These are phyloP conservation scores for Colletotrichum tabaci DNA, from an alignment of 2,329 filamentous ascomycete species.

Conservation along the genomic window DNA sequence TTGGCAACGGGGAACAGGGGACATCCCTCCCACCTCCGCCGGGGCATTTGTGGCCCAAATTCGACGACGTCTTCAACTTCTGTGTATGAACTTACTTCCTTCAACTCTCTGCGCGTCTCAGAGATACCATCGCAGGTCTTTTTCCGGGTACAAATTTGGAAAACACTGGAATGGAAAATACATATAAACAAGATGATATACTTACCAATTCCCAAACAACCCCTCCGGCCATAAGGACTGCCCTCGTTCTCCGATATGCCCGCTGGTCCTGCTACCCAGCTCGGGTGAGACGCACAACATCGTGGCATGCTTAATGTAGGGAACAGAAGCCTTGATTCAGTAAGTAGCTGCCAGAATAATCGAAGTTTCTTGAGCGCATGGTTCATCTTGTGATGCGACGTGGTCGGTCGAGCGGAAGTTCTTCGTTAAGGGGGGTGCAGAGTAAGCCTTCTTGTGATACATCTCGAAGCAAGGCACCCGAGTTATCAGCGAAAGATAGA, in stretches of 20 bases:
- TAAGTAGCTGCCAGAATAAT: too few species aligned
- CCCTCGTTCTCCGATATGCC: too few species aligned
- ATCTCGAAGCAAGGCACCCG: not conserved
- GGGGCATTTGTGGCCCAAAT: conserved; percentile 3
- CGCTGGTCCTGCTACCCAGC: not conserved
- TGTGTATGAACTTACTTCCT: not conserved
- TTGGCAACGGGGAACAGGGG: not conserved
- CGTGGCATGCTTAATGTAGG: not conserved
- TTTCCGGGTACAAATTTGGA: not conserved
- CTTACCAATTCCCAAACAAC: too few species aligned
- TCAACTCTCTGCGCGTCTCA: not conserved
- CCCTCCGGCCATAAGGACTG: too few species aligned
- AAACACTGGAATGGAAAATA: too few species aligned
- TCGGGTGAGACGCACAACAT: not conserved
- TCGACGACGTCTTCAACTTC: conserved; percentile 4
- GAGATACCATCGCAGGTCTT: not conserved
- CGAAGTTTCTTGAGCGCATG: too few species aligned
- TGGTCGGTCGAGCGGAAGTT: not conserved
- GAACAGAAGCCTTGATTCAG: too few species aligned
- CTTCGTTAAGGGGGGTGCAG: not conserved
- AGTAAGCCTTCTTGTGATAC: not conserved
- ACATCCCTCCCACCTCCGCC: conserved; percentile 9
- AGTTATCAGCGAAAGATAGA: too few species aligned
- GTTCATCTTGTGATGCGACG: not conserved
- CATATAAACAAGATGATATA: too few species aligned